Evolutionary conservation across 345 rosid species (phyloP).

Genomic region (Camelina laxa): DNA sequence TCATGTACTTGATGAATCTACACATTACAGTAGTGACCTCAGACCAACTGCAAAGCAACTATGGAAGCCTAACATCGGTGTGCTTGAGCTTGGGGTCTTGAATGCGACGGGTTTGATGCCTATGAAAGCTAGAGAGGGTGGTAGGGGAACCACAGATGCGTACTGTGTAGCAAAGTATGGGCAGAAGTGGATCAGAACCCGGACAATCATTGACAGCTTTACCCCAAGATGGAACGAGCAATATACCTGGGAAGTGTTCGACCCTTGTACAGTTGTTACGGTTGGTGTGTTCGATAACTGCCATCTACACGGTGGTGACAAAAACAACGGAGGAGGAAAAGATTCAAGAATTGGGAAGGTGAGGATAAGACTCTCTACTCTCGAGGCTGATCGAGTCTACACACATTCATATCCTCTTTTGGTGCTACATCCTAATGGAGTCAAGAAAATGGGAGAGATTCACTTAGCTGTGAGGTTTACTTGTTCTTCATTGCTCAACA

Average conservation of each 20-base stretch:
- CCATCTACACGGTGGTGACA: slow-evolving; percentile 46
- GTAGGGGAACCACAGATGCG: slow-evolving; percentile 82
- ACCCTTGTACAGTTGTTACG: slow-evolving; percentile 86
- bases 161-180: slow-evolving; percentile 97
- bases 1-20: slow-evolving; percentile 94
- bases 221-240: slow-evolving; percentile 94
- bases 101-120: slow-evolving; percentile 84
- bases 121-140: slow-evolving; percentile 78
- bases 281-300: slow-evolving; percentile 91
- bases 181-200: slow-evolving; percentile 92
- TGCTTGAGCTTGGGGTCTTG: slow-evolving; percentile 48
- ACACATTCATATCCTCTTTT: slow-evolving; percentile 88
- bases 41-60: slow-evolving; percentile 88
- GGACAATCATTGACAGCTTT: slow-evolving; percentile 81
- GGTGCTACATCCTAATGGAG: slow-evolving; percentile 76
- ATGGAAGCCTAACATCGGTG: slow-evolving; percentile 81
- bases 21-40: slow-evolving; percentile 90
- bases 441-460: slow-evolving; percentile 88
- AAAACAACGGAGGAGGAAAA: slow-evolving; percentile 51
- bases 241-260: slow-evolving; percentile 92
- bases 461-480: slow-evolving; percentile 84
- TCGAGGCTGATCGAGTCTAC: slow-evolving; percentile 85
- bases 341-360: slow-evolving; percentile 88
- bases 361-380: slow-evolving; percentile 83
- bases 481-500: slow-evolving; percentile 70